Conservation (phyloP, 2,329 filamentous ascomycete species). For the Phialophora expanda region DNA sequence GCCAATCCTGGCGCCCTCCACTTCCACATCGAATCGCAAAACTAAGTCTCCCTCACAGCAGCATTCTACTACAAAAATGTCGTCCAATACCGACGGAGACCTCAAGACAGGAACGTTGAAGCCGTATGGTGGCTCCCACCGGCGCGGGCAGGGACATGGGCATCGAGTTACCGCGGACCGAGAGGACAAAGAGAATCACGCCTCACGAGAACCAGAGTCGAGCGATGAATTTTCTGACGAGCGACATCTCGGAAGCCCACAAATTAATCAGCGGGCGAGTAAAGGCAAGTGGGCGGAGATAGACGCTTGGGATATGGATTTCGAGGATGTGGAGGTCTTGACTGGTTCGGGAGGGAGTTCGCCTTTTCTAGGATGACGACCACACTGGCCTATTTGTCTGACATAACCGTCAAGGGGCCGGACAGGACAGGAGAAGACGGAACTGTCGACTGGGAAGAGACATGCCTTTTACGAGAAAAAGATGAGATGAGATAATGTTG, state of each 20-base stretch:
- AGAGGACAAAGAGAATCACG: slow-evolving; percentile 34
- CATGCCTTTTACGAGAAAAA: neutral
- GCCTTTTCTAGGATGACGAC: slow-evolving; percentile 23
- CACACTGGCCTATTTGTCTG: neutral
- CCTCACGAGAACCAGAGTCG: neutral
- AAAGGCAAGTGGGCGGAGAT: slow-evolving; percentile 39
- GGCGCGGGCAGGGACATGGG: neutral
- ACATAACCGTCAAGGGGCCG: neutral
- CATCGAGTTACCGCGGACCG: neutral
- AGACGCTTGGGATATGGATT: slow-evolving; percentile 40
- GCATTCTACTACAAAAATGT: slow-evolving; percentile 22
- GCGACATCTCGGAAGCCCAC: neutral
- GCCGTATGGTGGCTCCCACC: slow-evolving; percentile 39
- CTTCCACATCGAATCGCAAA: slow-evolving; percentile 34
- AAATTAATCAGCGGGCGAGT: slow-evolving; percentile 6
- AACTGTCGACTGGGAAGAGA: neutral
- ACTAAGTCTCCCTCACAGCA: slow-evolving; percentile 39
- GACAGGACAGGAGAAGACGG: neutral
- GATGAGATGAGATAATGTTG: neutral
- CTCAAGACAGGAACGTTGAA: slow-evolving; percentile 21
- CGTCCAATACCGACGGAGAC: slow-evolving; percentile 18
- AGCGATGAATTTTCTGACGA: neutral
- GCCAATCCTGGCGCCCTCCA: slow-evolving; percentile 34
- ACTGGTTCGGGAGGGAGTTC: slow-evolving; percentile 31
- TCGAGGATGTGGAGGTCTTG: slow-evolving; percentile 38